Evolutionary conservation across 192 early-diverging fungal species (phyloP).

Genomic region (Podila epicladia): DNA sequence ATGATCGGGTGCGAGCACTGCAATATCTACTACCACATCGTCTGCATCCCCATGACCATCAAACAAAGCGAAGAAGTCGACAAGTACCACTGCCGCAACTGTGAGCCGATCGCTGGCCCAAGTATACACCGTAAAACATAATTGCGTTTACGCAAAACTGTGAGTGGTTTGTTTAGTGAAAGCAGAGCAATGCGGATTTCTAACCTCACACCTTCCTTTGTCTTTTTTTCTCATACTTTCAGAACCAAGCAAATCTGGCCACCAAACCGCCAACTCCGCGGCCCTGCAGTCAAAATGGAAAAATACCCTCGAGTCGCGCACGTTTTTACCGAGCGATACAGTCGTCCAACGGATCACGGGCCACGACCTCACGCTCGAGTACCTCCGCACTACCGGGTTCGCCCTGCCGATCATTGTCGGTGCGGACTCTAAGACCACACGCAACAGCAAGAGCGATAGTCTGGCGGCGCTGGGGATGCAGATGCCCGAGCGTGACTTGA

Average conservation of each 20-base stretch:
- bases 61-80: conserved; percentile 69
- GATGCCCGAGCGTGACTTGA: conserved; percentile 73
- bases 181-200: not conserved
- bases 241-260: not conserved
- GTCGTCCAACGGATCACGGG: conserved; percentile 73
- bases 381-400: conserved; percentile 68
- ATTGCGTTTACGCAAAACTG: not conserved
- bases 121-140: conserved; percentile 54
- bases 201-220: not conserved
- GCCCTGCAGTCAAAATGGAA: conserved; percentile 73
- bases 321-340: conserved; percentile 65
- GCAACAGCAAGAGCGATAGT: not conserved
- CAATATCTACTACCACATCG: conserved; percentile 69
- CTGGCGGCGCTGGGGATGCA: conserved; percentile 70
- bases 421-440: conserved; percentile 27
- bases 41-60: conserved; percentile 65
- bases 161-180: not conserved
- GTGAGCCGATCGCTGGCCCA: conserved; percentile 63
- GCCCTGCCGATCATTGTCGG: conserved; percentile 81
- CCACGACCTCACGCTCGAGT: conserved; percentile 71
- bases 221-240: not conserved
- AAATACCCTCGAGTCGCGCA: conserved; percentile 73
- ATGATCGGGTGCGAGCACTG: conserved; percentile 78
- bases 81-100: conserved; percentile 71
- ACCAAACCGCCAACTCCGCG: not conserved